These are phyloP conservation scores for Carex cristatella DNA, from an alignment of 176 grass and related monocot species.

Conservation along the genomic window DNA sequence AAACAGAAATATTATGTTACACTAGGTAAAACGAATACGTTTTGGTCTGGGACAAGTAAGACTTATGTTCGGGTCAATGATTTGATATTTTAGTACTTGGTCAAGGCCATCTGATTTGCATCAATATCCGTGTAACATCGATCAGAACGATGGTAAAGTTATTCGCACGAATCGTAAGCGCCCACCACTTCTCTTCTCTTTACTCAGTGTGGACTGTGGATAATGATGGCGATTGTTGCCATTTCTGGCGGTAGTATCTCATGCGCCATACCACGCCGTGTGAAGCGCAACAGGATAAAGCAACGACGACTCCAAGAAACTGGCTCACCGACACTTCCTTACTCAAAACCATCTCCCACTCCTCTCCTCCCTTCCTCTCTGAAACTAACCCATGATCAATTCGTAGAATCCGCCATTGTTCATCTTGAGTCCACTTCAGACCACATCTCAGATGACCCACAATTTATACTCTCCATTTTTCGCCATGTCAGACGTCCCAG, in stretches of 20 bases:
- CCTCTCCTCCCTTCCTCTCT: conserved; percentile 18
- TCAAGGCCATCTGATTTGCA: no score
- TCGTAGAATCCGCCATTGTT: conserved; percentile 26
- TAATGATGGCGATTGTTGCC: neutral
- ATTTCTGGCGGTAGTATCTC: neutral
- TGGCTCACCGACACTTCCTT: neutral
- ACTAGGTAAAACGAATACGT: no score
- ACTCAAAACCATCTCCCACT: conserved; percentile 26
- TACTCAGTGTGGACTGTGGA: neutral
- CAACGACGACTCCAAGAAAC: neutral
- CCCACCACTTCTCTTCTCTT: no score
- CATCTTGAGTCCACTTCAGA: conserved; percentile 43
- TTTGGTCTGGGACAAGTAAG: no score
- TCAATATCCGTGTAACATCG: no score
- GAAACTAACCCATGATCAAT: conserved; percentile 27
- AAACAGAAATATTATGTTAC: no score
- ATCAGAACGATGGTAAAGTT: no score
- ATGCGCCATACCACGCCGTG: conserved; percentile 7
- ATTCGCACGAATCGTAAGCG: no score
- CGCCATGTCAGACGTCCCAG: conserved; percentile 6
- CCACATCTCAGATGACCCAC: conserved; percentile 30
- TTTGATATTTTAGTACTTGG: no score
- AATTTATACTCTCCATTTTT: conserved; percentile 33
- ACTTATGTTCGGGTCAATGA: no score
- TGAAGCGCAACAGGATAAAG: neutral